Evolutionary conservation across 805 yeast genomes (phyloP), one percentile per base, ranked within the genome.

Genomic region (Priceomyces castillae): DNA sequence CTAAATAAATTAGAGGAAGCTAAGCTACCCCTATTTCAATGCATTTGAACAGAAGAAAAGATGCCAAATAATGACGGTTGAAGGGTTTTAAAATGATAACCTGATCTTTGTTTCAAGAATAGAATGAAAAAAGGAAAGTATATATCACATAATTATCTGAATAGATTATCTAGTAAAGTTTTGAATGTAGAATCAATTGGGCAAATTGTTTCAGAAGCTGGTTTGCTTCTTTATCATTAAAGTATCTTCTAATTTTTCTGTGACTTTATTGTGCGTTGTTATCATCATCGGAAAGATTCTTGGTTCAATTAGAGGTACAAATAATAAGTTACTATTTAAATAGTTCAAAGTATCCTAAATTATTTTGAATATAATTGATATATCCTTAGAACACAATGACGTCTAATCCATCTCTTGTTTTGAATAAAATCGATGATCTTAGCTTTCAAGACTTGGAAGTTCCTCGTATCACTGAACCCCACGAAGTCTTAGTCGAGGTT

Each of bases 401-500:
- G 48, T 46, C 59, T 30, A 73, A 73, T 51, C 76, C 74, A 14
- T 73, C 87, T 39, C 72, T 86, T 46, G 90, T 88, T 7, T 70
- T 89, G 37, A 76, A 79, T 54, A 76, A 78, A 56, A 70, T 81
- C 47, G 81, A 81, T 53, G 78, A 79, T 41, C 84, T 88, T 52
- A 67, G 70, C 26, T 76, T 80, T 48, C 92, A 86, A 64, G 76
- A 81, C 40, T 76, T 84, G 50, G 85, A 86, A 2, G 71, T 81
- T 22, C 95, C 95, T 5, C 64, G 65, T 48, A 66, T 86, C 46
- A 55, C 59, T 10, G 82, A 81, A 48, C 82, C 85, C 30, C 80
- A 80, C 51, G 83, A 78, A 45, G 96, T 89, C 33, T 77, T 82
- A 53, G 76, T 89, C 19, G 82, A 80, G 40, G 82, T 88, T 52